Conservation (phyloP, 352 stramenopile species). For the Globisporangium acanthophoron region DNA sequence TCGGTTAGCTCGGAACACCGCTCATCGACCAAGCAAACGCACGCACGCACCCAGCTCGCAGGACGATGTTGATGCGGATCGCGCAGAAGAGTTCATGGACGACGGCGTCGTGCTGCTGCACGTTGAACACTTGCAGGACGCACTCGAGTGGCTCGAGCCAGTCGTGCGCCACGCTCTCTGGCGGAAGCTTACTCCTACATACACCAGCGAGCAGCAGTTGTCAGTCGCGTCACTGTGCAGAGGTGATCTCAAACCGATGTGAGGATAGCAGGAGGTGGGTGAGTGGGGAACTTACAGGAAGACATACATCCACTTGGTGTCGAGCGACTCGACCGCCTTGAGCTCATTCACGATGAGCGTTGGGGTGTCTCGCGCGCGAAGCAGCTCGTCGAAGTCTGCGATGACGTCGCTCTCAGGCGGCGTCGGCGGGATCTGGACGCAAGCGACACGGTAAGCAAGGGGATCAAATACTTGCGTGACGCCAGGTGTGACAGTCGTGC, state of each 20-base stretch:
- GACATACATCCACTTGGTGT: constrained; percentile 71
- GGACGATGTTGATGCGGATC: constrained; percentile 58
- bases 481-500: not conserved
- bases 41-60: constrained; percentile 33
- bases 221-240: not conserved
- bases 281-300: constrained; percentile 38
- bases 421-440: constrained; percentile 42
- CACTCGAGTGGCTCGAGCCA: constrained; percentile 49
- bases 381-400: constrained; percentile 37
- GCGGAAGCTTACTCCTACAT: constrained; percentile 35
- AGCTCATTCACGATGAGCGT: constrained; percentile 33
- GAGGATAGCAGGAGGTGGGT: not conserved
- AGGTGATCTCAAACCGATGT: not conserved
- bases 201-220: not conserved
- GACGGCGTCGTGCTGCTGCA: constrained; percentile 28
- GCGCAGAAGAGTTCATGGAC: constrained; percentile 49
- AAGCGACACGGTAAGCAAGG: not conserved
- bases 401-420: constrained; percentile 33
- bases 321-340: constrained; percentile 29
- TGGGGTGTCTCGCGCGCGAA: constrained; percentile 24
- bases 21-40: not conserved
- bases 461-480: not conserved
- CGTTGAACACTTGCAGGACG: constrained; percentile 34
- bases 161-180: constrained; percentile 28
- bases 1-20: not conserved